Evolutionary conservation across 371 early-diverging fungal species (phyloP), one percentile per base, ranked within the genome.

Genomic region (Funneliformis caledonium): DNA sequence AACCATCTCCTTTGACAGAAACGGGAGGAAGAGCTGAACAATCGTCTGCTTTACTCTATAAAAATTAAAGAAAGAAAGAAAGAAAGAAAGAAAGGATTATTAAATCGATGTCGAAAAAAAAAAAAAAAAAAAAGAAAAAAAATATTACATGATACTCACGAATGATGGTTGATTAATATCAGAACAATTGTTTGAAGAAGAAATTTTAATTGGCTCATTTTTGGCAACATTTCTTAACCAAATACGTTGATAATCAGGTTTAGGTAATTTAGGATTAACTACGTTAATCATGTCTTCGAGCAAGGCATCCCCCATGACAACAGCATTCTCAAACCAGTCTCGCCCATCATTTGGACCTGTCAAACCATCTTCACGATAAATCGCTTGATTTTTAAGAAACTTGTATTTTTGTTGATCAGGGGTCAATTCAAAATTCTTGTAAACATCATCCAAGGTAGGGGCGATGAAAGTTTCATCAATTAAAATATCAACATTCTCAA

Each of bases 161-260:
- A 31, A 52, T 68, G 56, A 68, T 37, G 89, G 86, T 26, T 83
- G 81, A 82, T 82, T 83, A 0, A 85, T 75, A 64, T 91, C 89
- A 37, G 91, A 86, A 82, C 93, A 93, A 83, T 91, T 86, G 14
- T 80, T 75, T n/a, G 87, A 82, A 5, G 83, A 82, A 75, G 84
- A 82, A 19, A 87, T 81, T 48, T 85, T 84, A 80, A 88, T 89
- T 9, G 89, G 14, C 79, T 92, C 92, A 31, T 77, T 59, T 69
- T 85, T 84, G 22, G 89, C 92, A 78, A 93, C 84, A 80, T 94
- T 92, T 76, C 94, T 92, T 83, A 94, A 85, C 93, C 94, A 92
- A 65, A 81, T 72, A 75, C 89, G 86, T 59, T 85, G 75, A 81
- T 89, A 92, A 9, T 81, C 84, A 56, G 81, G 79, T 67, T 85